These are phyloP conservation scores for Hemileia vastatrix DNA, from an alignment of 1,284 basidiomycete genomes.

Conservation along the genomic window DNA sequence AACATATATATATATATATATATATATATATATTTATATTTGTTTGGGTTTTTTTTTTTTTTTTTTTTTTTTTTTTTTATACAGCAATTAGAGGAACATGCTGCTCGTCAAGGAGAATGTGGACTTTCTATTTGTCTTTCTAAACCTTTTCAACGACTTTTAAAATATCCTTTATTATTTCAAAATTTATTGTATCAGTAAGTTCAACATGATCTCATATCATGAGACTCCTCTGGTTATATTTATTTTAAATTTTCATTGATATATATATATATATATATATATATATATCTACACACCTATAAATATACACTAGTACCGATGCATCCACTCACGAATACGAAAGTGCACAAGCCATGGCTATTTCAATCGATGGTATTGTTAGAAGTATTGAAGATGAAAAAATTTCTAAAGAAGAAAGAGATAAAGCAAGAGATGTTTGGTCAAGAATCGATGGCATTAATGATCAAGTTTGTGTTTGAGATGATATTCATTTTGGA, in stretches of 20 bases:
- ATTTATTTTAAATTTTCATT: background rate
- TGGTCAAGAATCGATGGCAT: slow-evolving; percentile 92
- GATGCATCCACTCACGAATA: slow-evolving; percentile 96
- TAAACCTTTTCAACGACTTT: slow-evolving; percentile 77
- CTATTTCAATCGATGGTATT: slow-evolving; percentile 88
- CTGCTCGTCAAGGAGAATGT: slow-evolving; percentile 77
- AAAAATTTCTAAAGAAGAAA: slow-evolving; percentile 88
- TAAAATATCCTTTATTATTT: slow-evolving; percentile 94
- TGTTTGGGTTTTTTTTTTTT: no score
- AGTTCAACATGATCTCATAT: background rate
- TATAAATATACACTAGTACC: slow-evolving; percentile 48
- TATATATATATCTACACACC: slow-evolving; percentile 45
- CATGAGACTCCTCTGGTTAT: background rate
- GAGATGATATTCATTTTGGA: background rate
- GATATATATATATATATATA: background rate
- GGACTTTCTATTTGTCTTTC: slow-evolving; percentile 86
- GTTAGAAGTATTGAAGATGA: slow-evolving; percentile 95
- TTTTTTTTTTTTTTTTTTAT: background rate
- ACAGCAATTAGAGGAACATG: slow-evolving; percentile 58
- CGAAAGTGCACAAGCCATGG: slow-evolving; percentile 89
- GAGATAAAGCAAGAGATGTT: slow-evolving; percentile 84
- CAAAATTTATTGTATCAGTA: slow-evolving; percentile 61
- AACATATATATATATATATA: no score
- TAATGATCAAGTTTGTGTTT: slow-evolving; percentile 51
- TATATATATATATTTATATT: no score